Conservation (phyloP, 257 asterid species). For the Gentiana straminea region DNA sequence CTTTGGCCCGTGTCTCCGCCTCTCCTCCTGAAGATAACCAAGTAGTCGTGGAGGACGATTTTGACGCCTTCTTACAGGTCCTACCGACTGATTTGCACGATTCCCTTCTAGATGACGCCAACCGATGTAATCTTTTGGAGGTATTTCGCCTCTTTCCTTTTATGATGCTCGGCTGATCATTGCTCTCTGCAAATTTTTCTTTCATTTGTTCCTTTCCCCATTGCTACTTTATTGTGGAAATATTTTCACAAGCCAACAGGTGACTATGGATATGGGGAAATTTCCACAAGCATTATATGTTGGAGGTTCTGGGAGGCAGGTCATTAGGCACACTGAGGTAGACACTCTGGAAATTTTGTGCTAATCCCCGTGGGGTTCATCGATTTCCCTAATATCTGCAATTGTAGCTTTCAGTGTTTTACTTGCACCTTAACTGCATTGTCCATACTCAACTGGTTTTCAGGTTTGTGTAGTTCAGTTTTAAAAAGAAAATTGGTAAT, state of each 20-base stretch:
- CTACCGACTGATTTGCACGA: slow-evolving; percentile 62
- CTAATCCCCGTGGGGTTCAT: slow-evolving; percentile 9
- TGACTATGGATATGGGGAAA: slow-evolving; percentile 66
- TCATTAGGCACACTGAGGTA: slow-evolving; percentile 54
- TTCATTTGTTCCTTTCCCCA: background rate
- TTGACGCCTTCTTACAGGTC: slow-evolving; percentile 44
- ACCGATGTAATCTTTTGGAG: slow-evolving; percentile 45
- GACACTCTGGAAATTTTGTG: background rate
- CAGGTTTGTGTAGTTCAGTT: background rate
- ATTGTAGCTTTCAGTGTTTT: background rate
- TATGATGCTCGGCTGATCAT: background rate
- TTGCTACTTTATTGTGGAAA: background rate
- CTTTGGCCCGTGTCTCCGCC: background rate
- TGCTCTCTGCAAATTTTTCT: background rate
- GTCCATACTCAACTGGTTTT: background rate
- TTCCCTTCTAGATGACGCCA: slow-evolving; percentile 28
- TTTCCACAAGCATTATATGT: slow-evolving; percentile 58
- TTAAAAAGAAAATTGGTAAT: background rate
- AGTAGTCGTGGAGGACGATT: slow-evolving; percentile 14
- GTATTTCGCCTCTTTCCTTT: slow-evolving; percentile 16
- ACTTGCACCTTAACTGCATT: background rate
- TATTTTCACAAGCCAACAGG: slow-evolving; percentile 22
- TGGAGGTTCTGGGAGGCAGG: slow-evolving; percentile 35
- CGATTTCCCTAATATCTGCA: slow-evolving; percentile 1
- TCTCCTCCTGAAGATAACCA: background rate